Conservation (phyloP, 257 asterid species). For the Solanum sejunctum region DNA sequence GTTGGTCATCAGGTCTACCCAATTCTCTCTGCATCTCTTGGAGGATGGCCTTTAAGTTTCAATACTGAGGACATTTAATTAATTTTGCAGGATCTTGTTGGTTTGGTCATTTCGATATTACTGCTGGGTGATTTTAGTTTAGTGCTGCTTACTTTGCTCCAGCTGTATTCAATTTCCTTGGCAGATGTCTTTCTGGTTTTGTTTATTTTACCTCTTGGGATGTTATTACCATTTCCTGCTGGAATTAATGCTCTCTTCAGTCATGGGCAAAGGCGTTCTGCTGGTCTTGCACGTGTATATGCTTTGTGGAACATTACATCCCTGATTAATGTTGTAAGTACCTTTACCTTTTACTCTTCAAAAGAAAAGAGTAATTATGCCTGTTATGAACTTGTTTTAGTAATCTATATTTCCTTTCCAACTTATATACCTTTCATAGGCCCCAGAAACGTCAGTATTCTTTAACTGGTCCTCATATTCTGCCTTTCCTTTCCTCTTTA, state of each 20-base stretch:
- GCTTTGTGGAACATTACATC: slow-evolving; percentile 94
- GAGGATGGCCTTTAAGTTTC: not conserved
- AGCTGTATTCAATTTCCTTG: slow-evolving; percentile 83
- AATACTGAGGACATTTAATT: not conserved
- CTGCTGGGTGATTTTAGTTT: slow-evolving; percentile 97
- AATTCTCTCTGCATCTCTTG: not conserved
- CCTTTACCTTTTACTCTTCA: not conserved
- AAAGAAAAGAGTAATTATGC: not conserved
- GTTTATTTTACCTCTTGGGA: slow-evolving; percentile 79
- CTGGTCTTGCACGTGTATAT: slow-evolving; percentile 92
- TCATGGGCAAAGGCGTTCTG: slow-evolving; percentile 92
- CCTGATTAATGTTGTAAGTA: slow-evolving; percentile 76
- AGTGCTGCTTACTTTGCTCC: slow-evolving; percentile 92
- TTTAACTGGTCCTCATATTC: not conserved
- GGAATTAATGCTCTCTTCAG: slow-evolving; percentile 96
- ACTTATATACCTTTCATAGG: not conserved
- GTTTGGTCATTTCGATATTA: slow-evolving; percentile 83
- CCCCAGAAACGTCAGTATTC: not conserved
- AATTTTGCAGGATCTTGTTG: slow-evolving; percentile 88
- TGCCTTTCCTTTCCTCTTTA: not conserved
- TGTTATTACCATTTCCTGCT: slow-evolving; percentile 92
- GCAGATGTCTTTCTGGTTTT: slow-evolving; percentile 77
- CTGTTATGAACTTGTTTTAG: not conserved
- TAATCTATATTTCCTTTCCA: not conserved
- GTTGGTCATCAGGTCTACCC: slow-evolving; percentile 87